Evolutionary conservation across 305 asterid species (phyloP), one percentile per base, ranked within the genome.

Genomic region (Fraxinus ornus): DNA sequence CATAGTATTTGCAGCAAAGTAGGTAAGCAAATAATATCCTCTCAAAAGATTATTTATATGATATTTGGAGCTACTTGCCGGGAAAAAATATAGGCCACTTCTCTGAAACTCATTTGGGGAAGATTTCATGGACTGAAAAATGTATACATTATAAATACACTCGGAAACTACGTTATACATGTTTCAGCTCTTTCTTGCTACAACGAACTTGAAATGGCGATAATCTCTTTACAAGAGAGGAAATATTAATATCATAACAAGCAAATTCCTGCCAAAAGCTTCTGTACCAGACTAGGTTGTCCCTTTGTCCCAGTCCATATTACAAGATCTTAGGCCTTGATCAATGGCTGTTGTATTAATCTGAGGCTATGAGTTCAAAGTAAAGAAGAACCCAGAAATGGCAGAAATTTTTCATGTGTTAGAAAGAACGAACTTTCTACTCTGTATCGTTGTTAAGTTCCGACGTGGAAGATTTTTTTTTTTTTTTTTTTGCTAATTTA

Each of bases 401-500:
- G 75, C 80, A 17, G 6, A 35, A 72, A 4, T 39, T 24, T 74
- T 7, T 71, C 88, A 22, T 66, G 55, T 41, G 30, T 78, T 13
- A 66, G 52, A 81, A 52, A 81, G 64, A 12, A 79, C n/a, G 4
- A 66, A 26, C 71, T 21, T 70, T 36, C 32, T 70, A 21, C 71
- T 35, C 79, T 22, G 5, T 44, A 8, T 77, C 78, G 24, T 72
- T 26, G 78, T 37, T 39, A 64, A 78, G 83, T 84, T 60, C 79
- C 76, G 32, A 52, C 22, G 17, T 76, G 78, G 82, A 77, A 62
- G 83, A 81, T 80, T 80, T 44, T 3, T 0, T 32, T 32, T 32
- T 3, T 32, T 32, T 3, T 32, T 32, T 81, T 82, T 86, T 75
- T 10, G 71, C 85, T 87, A 91, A 81, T 83, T 86, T 73, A 90